Conservation (phyloP, 345 rosid species). For the Odontarrhena argentea region DNA sequence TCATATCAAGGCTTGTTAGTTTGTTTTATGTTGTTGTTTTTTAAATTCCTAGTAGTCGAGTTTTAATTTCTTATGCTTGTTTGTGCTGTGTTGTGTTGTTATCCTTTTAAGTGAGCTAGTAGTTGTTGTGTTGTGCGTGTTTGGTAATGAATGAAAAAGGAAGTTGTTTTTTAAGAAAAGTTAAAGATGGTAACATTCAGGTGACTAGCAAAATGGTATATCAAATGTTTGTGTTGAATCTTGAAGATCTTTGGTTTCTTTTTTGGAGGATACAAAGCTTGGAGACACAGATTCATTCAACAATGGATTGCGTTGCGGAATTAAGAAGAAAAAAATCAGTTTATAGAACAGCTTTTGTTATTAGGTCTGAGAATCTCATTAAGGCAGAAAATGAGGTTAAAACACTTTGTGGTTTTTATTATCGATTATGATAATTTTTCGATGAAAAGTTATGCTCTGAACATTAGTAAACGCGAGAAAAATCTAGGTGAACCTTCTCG, state of each 20-base stretch:
- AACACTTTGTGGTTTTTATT: neutral
- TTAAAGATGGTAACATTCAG: conserved; percentile 43
- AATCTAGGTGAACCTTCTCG: conserved; percentile 76
- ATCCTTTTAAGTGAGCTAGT: no score
- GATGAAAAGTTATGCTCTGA: neutral
- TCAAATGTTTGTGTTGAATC: neutral
- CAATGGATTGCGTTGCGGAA: conserved; percentile 32
- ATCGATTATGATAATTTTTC: neutral
- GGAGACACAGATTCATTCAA: conserved; percentile 42
- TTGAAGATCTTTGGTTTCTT: neutral
- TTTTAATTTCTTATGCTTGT: no score
- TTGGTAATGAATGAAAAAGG: no score
- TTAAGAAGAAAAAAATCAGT: conserved; percentile 46
- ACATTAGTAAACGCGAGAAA: neutral
- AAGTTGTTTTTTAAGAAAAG: no score
- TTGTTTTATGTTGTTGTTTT: no score
- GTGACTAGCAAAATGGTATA: conserved; percentile 35
- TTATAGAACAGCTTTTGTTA: conserved; percentile 61
- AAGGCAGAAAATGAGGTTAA: conserved; percentile 82
- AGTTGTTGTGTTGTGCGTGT: no score
- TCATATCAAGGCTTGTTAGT: no score
- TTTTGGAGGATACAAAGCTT: conserved; percentile 55
- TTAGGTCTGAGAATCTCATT: conserved; percentile 66
- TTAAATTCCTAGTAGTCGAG: no score
- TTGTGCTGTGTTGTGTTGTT: no score